Conservation (phyloP, 2,329 filamentous ascomycete genomes). For the Alternaria conjuncta region DNA sequence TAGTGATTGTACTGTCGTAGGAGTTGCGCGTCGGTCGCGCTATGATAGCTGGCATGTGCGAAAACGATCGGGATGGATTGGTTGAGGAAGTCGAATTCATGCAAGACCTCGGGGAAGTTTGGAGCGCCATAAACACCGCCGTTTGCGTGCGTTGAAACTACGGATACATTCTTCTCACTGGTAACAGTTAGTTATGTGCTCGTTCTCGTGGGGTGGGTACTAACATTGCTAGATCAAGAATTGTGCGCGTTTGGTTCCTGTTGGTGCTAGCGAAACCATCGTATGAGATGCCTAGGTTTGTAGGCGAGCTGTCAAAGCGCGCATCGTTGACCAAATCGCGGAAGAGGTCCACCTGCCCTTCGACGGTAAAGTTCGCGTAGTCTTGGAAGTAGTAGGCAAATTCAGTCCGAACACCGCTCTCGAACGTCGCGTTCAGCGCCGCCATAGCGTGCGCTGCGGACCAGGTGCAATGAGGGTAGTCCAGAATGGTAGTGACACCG, state of each 20-base stretch:
- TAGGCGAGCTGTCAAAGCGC: conserved; percentile 3
- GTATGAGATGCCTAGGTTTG: conserved; percentile 6
- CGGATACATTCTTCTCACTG: conserved; percentile 29
- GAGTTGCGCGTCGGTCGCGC: conserved; percentile 48
- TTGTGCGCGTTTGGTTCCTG: conserved; percentile 1
- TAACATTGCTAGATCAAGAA: conserved; percentile 10
- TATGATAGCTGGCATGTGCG: conserved; percentile 59
- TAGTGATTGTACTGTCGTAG: conserved; percentile 60
- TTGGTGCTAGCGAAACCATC: conserved; percentile 8
- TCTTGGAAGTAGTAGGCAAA: conserved; percentile 5
- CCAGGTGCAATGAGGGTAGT: conserved; percentile 41
- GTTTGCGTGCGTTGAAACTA: conserved; percentile 52
- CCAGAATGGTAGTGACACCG: conserved; percentile 60
- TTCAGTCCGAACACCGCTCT: conserved; percentile 47
- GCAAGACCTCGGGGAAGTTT: conserved; percentile 36
- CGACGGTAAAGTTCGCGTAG: conserved; percentile 10
- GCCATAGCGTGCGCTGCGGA: conserved; percentile 52
- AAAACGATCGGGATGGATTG: conserved; percentile 58
- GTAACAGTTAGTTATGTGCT: background rate
- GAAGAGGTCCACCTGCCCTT: conserved; percentile 2
- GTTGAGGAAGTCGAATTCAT: conserved; percentile 45
- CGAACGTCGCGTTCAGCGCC: conserved; percentile 56
- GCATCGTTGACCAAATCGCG: background rate
- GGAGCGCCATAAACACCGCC: conserved; percentile 16
- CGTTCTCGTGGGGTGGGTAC: background rate